Evolutionary conservation across 2,329 filamentous ascomycete genomes (phyloP).

Genomic region (Trichoderma sp.): DNA sequence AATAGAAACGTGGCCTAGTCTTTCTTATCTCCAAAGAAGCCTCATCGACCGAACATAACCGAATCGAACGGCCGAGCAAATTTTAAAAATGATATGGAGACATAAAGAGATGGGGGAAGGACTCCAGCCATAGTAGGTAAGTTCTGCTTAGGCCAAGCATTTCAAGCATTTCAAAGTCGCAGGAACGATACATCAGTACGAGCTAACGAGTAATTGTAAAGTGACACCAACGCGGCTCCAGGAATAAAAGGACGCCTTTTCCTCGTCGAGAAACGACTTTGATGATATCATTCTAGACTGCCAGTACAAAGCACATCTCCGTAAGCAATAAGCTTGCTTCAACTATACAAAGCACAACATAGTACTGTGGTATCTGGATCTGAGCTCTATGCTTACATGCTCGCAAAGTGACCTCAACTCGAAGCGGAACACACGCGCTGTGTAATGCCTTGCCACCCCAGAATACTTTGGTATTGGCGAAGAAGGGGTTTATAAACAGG

Average conservation of each 20-base stretch:
- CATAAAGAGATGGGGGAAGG: neutral
- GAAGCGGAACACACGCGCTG: neutral
- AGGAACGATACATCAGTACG: neutral
- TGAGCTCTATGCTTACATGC: neutral
- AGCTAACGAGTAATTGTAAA: neutral
- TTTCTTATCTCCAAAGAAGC: neutral
- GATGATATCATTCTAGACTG: neutral
- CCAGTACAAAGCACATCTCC: neutral
- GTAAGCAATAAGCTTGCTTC: too few relatives aligned
- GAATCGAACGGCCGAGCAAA: neutral
- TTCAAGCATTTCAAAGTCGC: neutral
- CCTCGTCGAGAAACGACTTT: neutral
- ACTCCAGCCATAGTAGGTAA: neutral
- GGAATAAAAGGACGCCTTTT: neutral
- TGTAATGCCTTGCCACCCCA: neutral
- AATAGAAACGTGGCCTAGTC: neutral
- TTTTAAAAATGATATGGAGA: neutral
- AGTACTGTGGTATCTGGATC: neutral
- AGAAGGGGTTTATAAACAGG: neutral
- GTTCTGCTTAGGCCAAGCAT: neutral
- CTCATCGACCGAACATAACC: neutral
- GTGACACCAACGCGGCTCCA: neutral
- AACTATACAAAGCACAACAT: neutral
- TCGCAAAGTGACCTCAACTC: neutral
- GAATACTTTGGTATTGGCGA: neutral